Evolutionary conservation across 306 rosid genomes (phyloP), one percentile per base, ranked within the genome.

Genomic region (Prunus mume): DNA sequence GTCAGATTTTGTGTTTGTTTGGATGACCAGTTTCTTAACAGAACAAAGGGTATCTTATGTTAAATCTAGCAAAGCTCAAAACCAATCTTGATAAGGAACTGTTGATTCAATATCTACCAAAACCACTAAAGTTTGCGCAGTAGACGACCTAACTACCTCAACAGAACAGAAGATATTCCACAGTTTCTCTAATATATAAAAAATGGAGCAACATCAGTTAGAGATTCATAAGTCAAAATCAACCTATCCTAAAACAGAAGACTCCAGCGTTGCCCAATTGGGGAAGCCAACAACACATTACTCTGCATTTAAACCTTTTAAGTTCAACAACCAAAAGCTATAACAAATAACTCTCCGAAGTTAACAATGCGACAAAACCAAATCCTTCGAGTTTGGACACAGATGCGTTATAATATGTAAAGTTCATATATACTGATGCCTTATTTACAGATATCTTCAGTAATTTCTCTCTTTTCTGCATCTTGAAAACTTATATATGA

Each of bases 121-220:
- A 83, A 68, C 87, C 85, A 80, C 71, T 67, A 47, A 22, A 77
- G 86, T 80, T 73, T 79, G 67, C 63, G 30, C 82, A 66, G 72
- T 57, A 83, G 91, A 85, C 41, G 41, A 34, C 86, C 81, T 55
- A 85, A 80, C 91, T 68, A 78, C 90, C 87, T 69, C 90, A 86
- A 82, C 91, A 68, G 71, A 87, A 69, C 65, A 43, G 34, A 62
- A 75, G 76, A 58, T 65, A 80, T 54, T 81, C 60, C 69, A 76
- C 79, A 69, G 55, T 20, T 78, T 56, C 56, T 72, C 28, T 63
- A 34, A 61, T 43, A 71, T 60, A 62, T 20, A 67, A 49, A 15
- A 49, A 49, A 77, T 60, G 2, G 34, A 71, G 41, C 57, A 55
- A 65, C 65, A 13, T 20, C n/a, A 38, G 75, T 12, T 62, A 38